Base-by-base conservation (phyloP, 2,329 filamentous ascomycete species). In the Fusarium sp. region DNA sequence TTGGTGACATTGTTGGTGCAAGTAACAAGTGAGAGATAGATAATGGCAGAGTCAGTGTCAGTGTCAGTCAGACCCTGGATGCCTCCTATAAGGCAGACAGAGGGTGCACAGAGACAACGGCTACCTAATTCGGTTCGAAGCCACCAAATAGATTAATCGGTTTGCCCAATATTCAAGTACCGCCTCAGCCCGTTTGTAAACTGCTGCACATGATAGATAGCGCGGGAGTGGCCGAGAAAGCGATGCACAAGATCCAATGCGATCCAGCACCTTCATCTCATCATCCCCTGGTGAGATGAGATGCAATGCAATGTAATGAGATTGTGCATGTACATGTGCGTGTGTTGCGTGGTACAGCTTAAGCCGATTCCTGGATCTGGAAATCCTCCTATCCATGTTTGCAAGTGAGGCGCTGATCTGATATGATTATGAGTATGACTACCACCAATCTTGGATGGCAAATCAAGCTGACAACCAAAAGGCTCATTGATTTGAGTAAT, bases 341-440 rank as follows among this genome's bases (percentile, higher is more conserved):
- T 68, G 71, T 75, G 71, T 64, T 63, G 62, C 75, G 73, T 76
- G 39, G 64, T 53, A 77, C 73, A 65, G 62, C 65, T 69, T 52
- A 59, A 71, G 68, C 59, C 62, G 55, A 65, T 67, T 75, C 50
- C 61, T 68, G 56, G 41, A 69, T 75, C 57, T 65, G 52, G 72
- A 72, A 74, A 63, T 65, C 47, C 54, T 73, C 62, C 46, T 62
- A 56, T 62, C 45, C 62, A 59, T 61, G 52, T 33, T 54, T 69
- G 65, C 54, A 31, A 57, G 46, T 29, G 49, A 53, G 49, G 49
- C 44, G 52, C 50, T 50, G 57, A 53, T 53, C 55, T 56, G 46
- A 35, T 63, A 42, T 52, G 39, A 62, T 42, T 57, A 31, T 42
- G 47, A 35, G 18, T 41, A 41, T 39, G 49, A 53, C 49, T 53